Base-by-base conservation (phyloP, 2,329 filamentous ascomycete genomes). In the Aspergillus quadricinctus region DNA sequence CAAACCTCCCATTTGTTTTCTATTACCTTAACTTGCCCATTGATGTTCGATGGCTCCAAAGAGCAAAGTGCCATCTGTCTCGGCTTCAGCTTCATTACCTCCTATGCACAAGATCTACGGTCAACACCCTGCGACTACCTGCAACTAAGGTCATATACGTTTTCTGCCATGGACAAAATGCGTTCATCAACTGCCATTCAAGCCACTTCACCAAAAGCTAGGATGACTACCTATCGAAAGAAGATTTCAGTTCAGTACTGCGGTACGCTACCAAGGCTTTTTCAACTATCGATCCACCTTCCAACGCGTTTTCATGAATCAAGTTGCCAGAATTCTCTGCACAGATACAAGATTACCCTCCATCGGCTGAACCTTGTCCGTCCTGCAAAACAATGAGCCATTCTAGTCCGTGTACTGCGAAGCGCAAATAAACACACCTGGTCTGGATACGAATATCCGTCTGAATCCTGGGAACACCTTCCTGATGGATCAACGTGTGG, bases 371-470 rank as follows among this genome's bases (percentile, higher is more conserved):
- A 81, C 82, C 82, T 93, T 94, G 69, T 94, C 90, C 64, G 87
- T 93, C 67, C 90, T 87, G 57, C 49, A 21, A 27, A 19, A 14
- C 19, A 10, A 56, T 46, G 31, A 52, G 52, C 25, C 51, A 41
- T 25, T 31, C 19, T 43, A 17, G 11, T 31, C 23, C 19, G 52
- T 53, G 23, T 25, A 28, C 17, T 10, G 25, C 8, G 11, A 35
- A 7, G 9, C 28, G 29, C 9, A 2, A 46, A 28, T n/a, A 37
- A 3, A 51, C 60, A n/a, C 66, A 87, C 86, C 86, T 84, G 14
- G 88, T 88, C 1, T 90, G 90, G 23, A 92, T 85, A 21, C 91
- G 80, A 77, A 96, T 90, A 65, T 92, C 91, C 6, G 86, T 89
- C 78, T 96, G 92, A 43, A 96, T 88, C 57, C 92, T 80, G 55